Conservation (phyloP, 2,329 filamentous ascomycete genomes). For the Fonsecaea pedrosoi region DNA sequence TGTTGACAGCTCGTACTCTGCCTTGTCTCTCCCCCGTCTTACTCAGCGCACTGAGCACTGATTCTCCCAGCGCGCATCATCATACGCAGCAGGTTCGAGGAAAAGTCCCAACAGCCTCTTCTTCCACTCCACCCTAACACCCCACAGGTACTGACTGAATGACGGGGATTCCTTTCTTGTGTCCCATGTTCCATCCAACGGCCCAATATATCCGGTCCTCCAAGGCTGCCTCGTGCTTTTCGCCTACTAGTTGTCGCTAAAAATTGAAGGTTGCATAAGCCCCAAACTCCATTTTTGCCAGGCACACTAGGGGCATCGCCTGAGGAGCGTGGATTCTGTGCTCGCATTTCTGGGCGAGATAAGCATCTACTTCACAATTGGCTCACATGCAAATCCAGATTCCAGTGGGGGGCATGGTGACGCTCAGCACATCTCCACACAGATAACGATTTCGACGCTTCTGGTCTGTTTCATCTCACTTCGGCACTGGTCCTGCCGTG, state of each 20-base stretch:
- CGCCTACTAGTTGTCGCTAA: constrained; percentile 17
- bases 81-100: background rate
- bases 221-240: constrained; percentile 22
- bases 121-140: background rate
- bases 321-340: background rate
- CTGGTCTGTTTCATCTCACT: background rate
- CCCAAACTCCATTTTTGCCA: constrained; percentile 1
- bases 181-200: background rate
- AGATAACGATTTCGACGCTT: constrained; percentile 12
- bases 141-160: background rate
- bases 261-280: constrained; percentile 5
- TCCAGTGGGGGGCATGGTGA: background rate
- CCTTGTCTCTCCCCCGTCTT: background rate
- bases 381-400: background rate
- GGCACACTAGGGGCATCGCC: background rate
- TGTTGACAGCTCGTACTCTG: background rate
- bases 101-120: background rate
- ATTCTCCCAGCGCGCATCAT: background rate
- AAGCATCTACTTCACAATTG: constrained; percentile 13
- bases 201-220: background rate
- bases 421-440: constrained; percentile 13
- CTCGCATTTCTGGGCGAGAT: constrained; percentile 19
- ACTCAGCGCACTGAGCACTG: background rate
- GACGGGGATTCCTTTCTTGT: background rate
- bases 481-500: background rate